These are phyloP conservation scores for Perkinsus marinus DNA, from an alignment of 169 alveolate genomes.

Conservation along the genomic window DNA sequence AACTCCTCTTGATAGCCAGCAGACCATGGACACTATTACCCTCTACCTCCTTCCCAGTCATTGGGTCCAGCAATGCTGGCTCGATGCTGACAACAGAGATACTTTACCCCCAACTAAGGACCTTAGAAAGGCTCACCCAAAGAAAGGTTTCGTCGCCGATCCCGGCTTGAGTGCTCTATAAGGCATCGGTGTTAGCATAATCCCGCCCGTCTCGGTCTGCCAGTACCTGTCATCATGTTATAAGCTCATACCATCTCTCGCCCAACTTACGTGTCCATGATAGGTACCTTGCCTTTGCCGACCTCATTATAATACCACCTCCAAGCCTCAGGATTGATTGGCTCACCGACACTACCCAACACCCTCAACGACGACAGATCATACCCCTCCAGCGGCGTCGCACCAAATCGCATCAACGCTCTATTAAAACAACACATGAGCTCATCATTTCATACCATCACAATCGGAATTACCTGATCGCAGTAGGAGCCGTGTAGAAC, in stretches of 20 bases:
- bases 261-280: background rate
- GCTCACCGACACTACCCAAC: constrained; percentile 78
- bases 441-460: constrained; percentile 40
- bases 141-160: constrained; percentile 73
- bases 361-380: constrained; percentile 47
- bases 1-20: constrained; percentile 62
- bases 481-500: constrained; percentile 95
- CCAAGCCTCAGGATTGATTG: constrained; percentile 85
- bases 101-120: background rate
- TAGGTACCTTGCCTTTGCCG: constrained; percentile 30
- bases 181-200: constrained; percentile 76
- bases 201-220: constrained; percentile 95
- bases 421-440: constrained; percentile 9
- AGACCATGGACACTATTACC: constrained; percentile 60
- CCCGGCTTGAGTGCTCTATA: constrained; percentile 78
- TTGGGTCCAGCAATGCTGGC: constrained; percentile 66
- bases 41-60: constrained; percentile 56
- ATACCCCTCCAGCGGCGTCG: constrained; percentile 38
- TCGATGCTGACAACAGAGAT: constrained; percentile 61
- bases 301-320: constrained; percentile 70
- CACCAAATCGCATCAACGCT: constrained; percentile 38
- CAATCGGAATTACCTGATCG: constrained; percentile 78
- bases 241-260: constrained; percentile 2
- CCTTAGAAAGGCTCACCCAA: constrained; percentile 11
- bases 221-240: constrained; percentile 84